Percentiles rank a stretch among this genome's conserved stretches.
Evolutionary conservation across 2,329 filamentous ascomycete genomes (phyloP).

Genomic region (Trichoderma semiorbis): DNA sequence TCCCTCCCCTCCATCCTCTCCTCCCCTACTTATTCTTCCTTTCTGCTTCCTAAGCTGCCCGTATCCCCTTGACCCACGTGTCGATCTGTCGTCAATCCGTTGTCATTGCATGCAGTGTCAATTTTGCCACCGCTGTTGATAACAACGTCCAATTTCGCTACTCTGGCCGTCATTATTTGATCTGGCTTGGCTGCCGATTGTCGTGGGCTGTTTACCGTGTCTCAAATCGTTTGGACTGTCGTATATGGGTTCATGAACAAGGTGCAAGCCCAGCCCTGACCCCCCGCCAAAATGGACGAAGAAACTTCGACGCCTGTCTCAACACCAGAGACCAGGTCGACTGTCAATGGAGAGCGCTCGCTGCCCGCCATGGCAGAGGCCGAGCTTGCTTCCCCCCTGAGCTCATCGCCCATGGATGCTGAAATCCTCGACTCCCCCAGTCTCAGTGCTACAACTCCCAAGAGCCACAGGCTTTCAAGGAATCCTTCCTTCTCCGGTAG

Average conservation of each 20-base stretch:
- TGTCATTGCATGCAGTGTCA: neutral
- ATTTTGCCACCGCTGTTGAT: constrained; percentile 1
- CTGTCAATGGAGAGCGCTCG: neutral
- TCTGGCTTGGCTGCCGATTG: neutral
- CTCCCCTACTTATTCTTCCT: neutral
- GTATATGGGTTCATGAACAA: neutral
- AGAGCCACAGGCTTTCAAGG: constrained; percentile 63
- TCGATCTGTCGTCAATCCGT: neutral
- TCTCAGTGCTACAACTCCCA: constrained; percentile 44
- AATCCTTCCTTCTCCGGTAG: constrained; percentile 79
- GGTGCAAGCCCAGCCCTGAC: neutral
- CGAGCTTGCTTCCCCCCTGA: constrained; percentile 38
- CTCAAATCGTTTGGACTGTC: neutral
- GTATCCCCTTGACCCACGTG: neutral
- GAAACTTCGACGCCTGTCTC: constrained; percentile 13
- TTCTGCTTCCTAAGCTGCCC: neutral
- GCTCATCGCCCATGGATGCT: constrained; percentile 43
- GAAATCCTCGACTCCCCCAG: constrained; percentile 48
- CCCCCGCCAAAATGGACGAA: constrained; percentile 11
- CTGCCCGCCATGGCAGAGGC: constrained; percentile 39
- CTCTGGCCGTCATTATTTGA: neutral
- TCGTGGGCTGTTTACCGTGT: neutral
- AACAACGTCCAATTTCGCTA: neutral
- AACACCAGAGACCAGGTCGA: neutral
- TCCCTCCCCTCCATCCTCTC: neutral